Conservation (phyloP, 441 rosid genomes). For the Pelargonium australe region DNA sequence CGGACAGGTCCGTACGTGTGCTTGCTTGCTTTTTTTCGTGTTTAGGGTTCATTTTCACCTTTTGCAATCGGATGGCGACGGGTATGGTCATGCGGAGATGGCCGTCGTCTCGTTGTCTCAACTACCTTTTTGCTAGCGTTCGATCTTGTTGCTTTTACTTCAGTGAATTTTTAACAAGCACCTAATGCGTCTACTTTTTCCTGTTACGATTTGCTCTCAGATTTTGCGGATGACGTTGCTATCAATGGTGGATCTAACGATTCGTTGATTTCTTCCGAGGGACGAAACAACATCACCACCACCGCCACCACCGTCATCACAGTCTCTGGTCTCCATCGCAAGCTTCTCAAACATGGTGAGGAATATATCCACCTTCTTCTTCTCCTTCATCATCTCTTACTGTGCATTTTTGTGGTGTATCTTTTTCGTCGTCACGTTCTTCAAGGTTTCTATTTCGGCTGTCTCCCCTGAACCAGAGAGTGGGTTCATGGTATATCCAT, state of each 20-base stretch:
- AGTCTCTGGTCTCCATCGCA: constrained; percentile 34
- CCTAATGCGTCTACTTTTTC: not conserved
- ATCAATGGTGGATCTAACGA: not conserved
- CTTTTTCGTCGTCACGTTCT: not conserved
- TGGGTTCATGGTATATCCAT: not conserved
- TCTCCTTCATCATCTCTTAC: too few relatives aligned
- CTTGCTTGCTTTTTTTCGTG: too few relatives aligned
- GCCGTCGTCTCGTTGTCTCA: not conserved
- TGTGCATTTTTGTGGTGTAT: not conserved
- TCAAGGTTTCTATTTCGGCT: not conserved
- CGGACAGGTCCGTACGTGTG: not conserved
- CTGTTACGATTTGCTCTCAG: not conserved
- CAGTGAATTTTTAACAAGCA: not conserved
- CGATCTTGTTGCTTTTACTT: not conserved
- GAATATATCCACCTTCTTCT: not conserved
- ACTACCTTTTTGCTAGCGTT: not conserved
- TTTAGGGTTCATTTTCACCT: too few relatives aligned
- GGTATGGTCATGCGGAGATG: not conserved
- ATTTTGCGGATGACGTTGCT: constrained; percentile 9
- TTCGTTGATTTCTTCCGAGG: constrained; percentile 1
- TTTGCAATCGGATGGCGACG: not conserved
- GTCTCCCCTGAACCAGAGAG: not conserved
- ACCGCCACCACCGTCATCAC: not conserved
- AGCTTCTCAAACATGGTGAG: constrained; percentile 47
- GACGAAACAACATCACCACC: constrained; percentile 4